Base-by-base conservation (phyloP, 768 basidiomycete genomes). In the Symmetrospora coprosmae region DNA sequence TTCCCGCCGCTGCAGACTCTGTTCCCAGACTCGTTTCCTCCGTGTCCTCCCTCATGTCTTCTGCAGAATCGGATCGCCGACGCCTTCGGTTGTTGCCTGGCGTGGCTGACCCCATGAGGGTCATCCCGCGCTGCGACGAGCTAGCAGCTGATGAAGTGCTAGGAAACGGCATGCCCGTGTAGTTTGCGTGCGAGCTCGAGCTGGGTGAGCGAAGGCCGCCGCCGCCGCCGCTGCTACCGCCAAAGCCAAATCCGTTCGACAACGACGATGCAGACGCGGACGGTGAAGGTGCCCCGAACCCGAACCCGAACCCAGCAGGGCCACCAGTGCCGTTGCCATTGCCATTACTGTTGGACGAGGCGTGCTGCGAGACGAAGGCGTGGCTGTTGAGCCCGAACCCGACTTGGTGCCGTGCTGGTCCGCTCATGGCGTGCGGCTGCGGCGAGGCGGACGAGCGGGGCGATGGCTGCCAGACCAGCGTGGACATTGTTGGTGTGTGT, bases 391-490 rank as follows among this genome's bases (percentile, higher is more conserved):
- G n/a, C n/a, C 52, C 52, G 19, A 55, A 55, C n/a, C 34, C 52
- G 37, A 55, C 39, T 28, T 55, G 52, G 25, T 55, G 52, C 6
- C 49, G 49, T 33, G 49, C 49, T 35, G n/a, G n/a, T n/a, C n/a
- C n/a, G n/a, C n/a, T n/a, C n/a, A n/a, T n/a, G n/a, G n/a, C n/a
- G n/a, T n/a, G n/a, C n/a, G n/a, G n/a, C n/a, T n/a, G n/a, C n/a
- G 52, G 52, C 14, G 37, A 39, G 9, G 52, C 34, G 16, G 52
- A 55, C n/a, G 52, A 55, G 52, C 52, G 52, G 30, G 52, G 52
- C 19, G 52, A 55, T n/a, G 52, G 37, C 23, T n/a, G n/a, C n/a
- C 39, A 55, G 16, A 55, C 23, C 35, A 55, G 39, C 23, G 52
- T 34, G n/a, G 52, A 55, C 52, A 55, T 55, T 33, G 52, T 38